These are phyloP conservation scores for Acer campestre DNA, from an alignment of 345 rosid genomes.

Conservation along the genomic window DNA sequence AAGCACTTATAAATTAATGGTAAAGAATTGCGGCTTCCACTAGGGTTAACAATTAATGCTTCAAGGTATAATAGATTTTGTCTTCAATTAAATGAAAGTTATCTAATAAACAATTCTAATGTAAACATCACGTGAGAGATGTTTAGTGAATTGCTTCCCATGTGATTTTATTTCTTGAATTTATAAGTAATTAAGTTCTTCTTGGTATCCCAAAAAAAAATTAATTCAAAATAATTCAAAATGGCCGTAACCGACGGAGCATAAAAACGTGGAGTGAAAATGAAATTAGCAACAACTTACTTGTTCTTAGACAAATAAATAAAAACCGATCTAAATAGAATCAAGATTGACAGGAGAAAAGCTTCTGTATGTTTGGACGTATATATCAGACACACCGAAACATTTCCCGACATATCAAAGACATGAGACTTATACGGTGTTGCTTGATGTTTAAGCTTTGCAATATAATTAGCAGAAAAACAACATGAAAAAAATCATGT, in stretches of 20 bases:
- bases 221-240: no score
- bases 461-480: conserved; percentile 12
- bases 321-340: no score
- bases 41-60: neutral
- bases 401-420: no score
- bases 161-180: neutral
- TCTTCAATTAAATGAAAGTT: neutral
- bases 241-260: no score
- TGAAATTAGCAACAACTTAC: no score
- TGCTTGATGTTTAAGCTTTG: conserved; percentile 20
- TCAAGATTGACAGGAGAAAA: no score
- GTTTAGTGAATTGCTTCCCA: neutral
- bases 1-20: neutral
- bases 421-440: neutral
- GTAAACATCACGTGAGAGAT: neutral
- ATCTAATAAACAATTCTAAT: neutral
- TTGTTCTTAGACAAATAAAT: no score
- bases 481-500: conserved; percentile 18
- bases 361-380: no score
- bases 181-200: no score
- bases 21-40: neutral
- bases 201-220: no score
- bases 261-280: no score
- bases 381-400: no score
- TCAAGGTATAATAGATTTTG: neutral